Evolutionary conservation across 176 grass and related monocot genomes (phyloP), one percentile per base, ranked within the genome.

Genomic region (Tillandsia leiboldiana): DNA sequence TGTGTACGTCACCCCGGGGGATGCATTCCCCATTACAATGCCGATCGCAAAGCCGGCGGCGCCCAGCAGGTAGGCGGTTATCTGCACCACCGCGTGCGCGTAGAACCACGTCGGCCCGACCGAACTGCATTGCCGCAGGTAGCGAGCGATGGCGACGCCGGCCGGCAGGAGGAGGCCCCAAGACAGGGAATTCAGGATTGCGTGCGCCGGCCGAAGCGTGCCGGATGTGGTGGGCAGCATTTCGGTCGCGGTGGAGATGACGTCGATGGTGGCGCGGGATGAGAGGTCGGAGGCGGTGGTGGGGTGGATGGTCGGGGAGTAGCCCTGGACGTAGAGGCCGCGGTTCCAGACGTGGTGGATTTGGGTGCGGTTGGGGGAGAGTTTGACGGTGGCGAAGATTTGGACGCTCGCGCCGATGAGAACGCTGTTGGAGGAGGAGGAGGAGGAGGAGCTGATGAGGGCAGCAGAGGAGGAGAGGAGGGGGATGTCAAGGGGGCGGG

Each of bases 311-410:
- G 94, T 80, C 14, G 94, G 94, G 12, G 94, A 93, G 87, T 93
- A 99, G 48, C 90, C 89, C 82, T 99, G 94, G 51, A 99, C 94
- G 76, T 99, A 99, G 65, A 99, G 82, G 6, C 94, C 94, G 2
- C 80, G 79, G 89, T 99, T 99, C 94, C 94, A 99, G 0, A 99
- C 84, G 69, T 85, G 84, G 77, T 99, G 83, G 1, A 99, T 24
- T 72, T 72, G 66, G 48, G 90, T 99, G 66, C 80, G 90, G 83
- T 99, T 99, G 12, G 90, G 82, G 6, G 89, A 84, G 11, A 99
- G 94, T 1, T 75, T 81, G 80, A 93, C 12, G 3, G 87, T 86
- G 49, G 79, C 83, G 14, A 86, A 84, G 75, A 99, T 92, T 22
- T 84, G 88, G 50, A 99, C 80, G 2, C 22, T 23, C 53, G 83